These are phyloP conservation scores for Boletellus dicymbophilus DNA, from an alignment of 1,284 basidiomycete species.

Conservation along the genomic window DNA sequence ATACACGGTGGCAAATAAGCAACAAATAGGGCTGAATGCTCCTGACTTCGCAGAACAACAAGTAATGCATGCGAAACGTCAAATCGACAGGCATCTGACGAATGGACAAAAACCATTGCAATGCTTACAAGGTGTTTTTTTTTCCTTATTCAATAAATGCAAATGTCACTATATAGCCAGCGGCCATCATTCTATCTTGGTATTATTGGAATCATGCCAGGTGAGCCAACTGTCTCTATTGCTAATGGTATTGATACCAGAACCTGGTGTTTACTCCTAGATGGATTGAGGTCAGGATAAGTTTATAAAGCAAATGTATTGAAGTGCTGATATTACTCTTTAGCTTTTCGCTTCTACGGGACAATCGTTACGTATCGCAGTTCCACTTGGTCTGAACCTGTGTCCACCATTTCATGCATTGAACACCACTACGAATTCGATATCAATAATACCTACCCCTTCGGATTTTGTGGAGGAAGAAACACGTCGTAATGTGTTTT, in stretches of 20 bases:
- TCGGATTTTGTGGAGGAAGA: slow-evolving; percentile 68
- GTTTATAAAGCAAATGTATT: background rate
- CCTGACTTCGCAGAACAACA: slow-evolving; percentile 62
- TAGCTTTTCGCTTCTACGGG: slow-evolving; percentile 63
- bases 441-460: slow-evolving; percentile 60
- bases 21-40: slow-evolving; percentile 1
- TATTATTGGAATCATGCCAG: slow-evolving; percentile 74
- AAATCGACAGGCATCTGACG: slow-evolving; percentile 48
- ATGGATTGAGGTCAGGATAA: slow-evolving; percentile 67
- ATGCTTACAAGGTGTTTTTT: slow-evolving; percentile 55
- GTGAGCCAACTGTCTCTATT: slow-evolving; percentile 34
- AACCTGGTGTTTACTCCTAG: slow-evolving; percentile 33
- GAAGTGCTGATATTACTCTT: slow-evolving; percentile 7
- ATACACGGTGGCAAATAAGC: slow-evolving; percentile 58
- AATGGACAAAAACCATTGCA: slow-evolving; percentile 60
- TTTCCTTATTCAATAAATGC: background rate
- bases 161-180: slow-evolving; percentile 35
- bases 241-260: background rate
- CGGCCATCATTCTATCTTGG: slow-evolving; percentile 63
- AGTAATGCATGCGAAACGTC: slow-evolving; percentile 54
- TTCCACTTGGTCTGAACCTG: slow-evolving; percentile 69
- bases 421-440: slow-evolving; percentile 49
- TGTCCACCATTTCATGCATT: slow-evolving; percentile 70
- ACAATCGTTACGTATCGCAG: slow-evolving; percentile 56
- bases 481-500: slow-evolving; percentile 69